Evolutionary conservation across 2,329 filamentous ascomycete species (phyloP).

Genomic region (Epichloe bromicola): DNA sequence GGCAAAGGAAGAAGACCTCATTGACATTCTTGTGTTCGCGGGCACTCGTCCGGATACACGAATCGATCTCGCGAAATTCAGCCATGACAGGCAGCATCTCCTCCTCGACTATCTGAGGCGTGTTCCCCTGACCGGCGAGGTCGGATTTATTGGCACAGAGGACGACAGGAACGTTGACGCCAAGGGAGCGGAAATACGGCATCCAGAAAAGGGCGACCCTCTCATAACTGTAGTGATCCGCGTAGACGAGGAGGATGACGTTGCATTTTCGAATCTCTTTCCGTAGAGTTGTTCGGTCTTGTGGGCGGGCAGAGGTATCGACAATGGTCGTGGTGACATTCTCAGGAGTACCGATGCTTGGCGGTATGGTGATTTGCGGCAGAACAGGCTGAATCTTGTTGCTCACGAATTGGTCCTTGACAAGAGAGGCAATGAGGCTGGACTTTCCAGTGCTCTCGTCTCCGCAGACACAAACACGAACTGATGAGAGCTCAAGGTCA

Average conservation of each 20-base stretch:
- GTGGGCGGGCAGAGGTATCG: slow-evolving; percentile 89
- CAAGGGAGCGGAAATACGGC: slow-evolving; percentile 91
- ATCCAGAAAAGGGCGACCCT: slow-evolving; percentile 96
- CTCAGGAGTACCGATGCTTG: slow-evolving; percentile 82
- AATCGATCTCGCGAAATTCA: slow-evolving; percentile 97
- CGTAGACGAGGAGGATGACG: slow-evolving; percentile 92
- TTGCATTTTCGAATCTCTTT: slow-evolving; percentile 96
- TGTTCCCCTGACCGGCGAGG: slow-evolving; percentile 58
- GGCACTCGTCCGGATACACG: slow-evolving; percentile 88
- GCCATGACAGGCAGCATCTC: slow-evolving; percentile 98
- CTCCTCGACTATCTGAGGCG: slow-evolving; percentile 79
- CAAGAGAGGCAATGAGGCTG: slow-evolving; percentile 83
- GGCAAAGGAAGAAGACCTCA: slow-evolving; percentile 93
- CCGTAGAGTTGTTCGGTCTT: slow-evolving; percentile 78
- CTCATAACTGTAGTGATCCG: slow-evolving; percentile 98
- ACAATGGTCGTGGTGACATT: slow-evolving; percentile 97
- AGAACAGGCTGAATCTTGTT: slow-evolving; percentile 92
- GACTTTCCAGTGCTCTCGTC: slow-evolving; percentile 94
- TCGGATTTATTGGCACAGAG: slow-evolving; percentile 98
- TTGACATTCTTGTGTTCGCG: slow-evolving; percentile 89
- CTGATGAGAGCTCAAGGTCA: slow-evolving; percentile 22
- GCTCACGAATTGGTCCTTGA: slow-evolving; percentile 93
- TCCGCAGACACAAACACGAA: slow-evolving; percentile 91
- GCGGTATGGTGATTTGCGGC: slow-evolving; percentile 88
- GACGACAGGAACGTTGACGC: slow-evolving; percentile 97